Evolutionary conservation across 805 yeast genomes (phyloP).

Genomic region (Candida oleophila): DNA sequence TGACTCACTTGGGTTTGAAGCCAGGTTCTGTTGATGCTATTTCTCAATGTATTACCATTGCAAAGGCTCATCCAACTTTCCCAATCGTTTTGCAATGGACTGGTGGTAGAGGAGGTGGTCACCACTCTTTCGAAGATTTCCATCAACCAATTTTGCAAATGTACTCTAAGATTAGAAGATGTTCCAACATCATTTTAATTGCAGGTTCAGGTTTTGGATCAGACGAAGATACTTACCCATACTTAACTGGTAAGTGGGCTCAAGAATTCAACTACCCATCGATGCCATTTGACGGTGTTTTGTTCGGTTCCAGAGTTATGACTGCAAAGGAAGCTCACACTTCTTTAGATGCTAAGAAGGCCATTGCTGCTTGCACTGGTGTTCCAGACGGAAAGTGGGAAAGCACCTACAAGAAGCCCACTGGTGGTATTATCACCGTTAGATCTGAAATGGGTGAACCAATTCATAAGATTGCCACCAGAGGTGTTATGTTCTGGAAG

Average conservation of each 20-base stretch:
- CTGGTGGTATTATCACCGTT: slow-evolving; percentile 97
- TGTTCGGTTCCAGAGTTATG: slow-evolving; percentile 97
- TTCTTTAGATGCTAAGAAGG: slow-evolving; percentile 88
- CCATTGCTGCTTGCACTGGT: slow-evolving; percentile 89
- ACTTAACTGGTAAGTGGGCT: slow-evolving; percentile 98
- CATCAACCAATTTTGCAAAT: slow-evolving; percentile 95
- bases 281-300: slow-evolving; percentile 98
- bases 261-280: slow-evolving; percentile 82
- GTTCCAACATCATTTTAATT: slow-evolving; percentile 81
- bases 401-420: slow-evolving; percentile 85
- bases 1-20: slow-evolving; percentile 92
- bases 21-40: slow-evolving; percentile 97
- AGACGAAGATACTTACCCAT: slow-evolving; percentile 94
- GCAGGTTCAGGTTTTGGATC: slow-evolving; percentile 99
- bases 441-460: slow-evolving; percentile 99
- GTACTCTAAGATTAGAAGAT: slow-evolving; percentile 92
- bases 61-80: slow-evolving; percentile 93
- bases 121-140: slow-evolving; percentile 98
- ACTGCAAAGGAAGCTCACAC: slow-evolving; percentile 95
- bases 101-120: slow-evolving; percentile 99
- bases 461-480: slow-evolving; percentile 95
- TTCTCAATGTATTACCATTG: slow-evolving; percentile 80
- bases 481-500: slow-evolving; percentile 97
- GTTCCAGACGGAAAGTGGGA: slow-evolving; percentile 90
- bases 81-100: slow-evolving; percentile 99